Percentiles rank a stretch among this genome's conserved stretches.
Conservation (phyloP, 2,329 filamentous ascomycete species). For the Trichophyton simii region DNA sequence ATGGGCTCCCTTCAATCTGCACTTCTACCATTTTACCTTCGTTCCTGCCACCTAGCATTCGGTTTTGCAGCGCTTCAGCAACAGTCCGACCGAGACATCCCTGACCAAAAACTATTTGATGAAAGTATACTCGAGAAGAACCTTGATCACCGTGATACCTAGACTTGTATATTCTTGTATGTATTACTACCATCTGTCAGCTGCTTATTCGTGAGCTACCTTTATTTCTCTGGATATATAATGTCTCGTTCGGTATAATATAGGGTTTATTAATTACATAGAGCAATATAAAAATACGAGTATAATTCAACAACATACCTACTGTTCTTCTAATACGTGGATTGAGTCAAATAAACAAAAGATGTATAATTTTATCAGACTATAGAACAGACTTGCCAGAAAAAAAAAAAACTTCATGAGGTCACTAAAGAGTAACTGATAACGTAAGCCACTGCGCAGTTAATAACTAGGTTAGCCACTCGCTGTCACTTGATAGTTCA, state of each 20-base stretch:
- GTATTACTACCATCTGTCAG: neutral
- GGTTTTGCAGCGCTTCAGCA: slow-evolving; percentile 17
- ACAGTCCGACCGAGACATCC: neutral
- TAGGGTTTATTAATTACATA: neutral
- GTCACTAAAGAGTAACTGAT: too few relatives aligned
- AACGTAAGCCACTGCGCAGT: too few relatives aligned
- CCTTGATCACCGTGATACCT: neutral
- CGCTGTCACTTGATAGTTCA: neutral
- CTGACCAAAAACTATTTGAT: neutral
- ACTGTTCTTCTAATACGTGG: too few relatives aligned
- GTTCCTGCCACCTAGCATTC: slow-evolving; percentile 29
- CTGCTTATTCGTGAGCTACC: neutral
- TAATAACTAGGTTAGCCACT: too few relatives aligned
- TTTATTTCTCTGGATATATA: neutral
- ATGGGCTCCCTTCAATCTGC: slow-evolving; percentile 13
- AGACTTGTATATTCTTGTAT: neutral
- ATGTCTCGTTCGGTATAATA: neutral
- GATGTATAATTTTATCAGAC: too few relatives aligned
- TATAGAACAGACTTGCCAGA: too few relatives aligned
- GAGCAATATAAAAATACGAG: neutral
- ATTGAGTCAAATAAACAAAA: too few relatives aligned
- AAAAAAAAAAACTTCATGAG: too few relatives aligned
- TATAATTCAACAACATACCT: neutral
- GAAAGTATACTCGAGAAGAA: neutral
- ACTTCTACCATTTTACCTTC: slow-evolving; percentile 27